These are phyloP conservation scores for Ophiocordyceps camponoti-floridani DNA, from an alignment of 2,329 filamentous ascomycete species.

Conservation along the genomic window DNA sequence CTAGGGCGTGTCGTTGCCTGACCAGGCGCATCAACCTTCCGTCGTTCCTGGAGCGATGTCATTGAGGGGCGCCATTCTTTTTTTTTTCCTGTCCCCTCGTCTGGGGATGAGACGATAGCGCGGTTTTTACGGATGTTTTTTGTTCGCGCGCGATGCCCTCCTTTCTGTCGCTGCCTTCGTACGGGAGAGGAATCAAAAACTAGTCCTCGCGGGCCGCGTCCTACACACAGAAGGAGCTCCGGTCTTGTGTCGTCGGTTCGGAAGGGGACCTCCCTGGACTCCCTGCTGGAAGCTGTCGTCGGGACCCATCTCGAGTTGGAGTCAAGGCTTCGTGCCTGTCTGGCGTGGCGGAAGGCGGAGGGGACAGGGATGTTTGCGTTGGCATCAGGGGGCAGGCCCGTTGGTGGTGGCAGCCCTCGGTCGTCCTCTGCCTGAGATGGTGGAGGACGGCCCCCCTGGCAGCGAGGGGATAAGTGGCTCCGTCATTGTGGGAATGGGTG, in stretches of 20 bases:
- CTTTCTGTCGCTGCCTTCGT: conserved; percentile 18
- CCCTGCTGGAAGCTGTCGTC: conserved; percentile 13
- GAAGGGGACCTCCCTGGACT: neutral
- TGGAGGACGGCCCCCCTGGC: conserved; percentile 28
- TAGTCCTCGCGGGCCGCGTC: conserved; percentile 75
- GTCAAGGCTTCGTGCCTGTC: conserved; percentile 93
- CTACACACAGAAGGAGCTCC: conserved; percentile 52
- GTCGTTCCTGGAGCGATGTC: conserved; percentile 23
- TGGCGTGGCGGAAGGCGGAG: conserved; percentile 14
- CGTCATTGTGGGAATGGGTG: neutral
- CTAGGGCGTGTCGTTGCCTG: conserved; percentile 25
- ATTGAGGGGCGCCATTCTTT: conserved; percentile 31
- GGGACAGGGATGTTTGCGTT: conserved; percentile 1
- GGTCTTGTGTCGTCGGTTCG: neutral
- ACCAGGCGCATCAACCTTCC: conserved; percentile 39
- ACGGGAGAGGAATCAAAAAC: conserved; percentile 83
- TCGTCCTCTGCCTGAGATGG: conserved; percentile 32
- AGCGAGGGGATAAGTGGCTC: conserved; percentile 30
- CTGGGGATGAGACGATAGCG: conserved; percentile 35
- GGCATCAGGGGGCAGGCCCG: conserved; percentile 18
- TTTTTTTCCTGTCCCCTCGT: conserved; percentile 6
- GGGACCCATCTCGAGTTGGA: conserved; percentile 85
- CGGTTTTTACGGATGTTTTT: conserved; percentile 96
- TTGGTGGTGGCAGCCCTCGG: conserved; percentile 24
- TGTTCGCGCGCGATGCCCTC: conserved; percentile 64